Base-by-base conservation (phyloP, 78 protist genomes). In the Cavenderia fasciculata region DNA sequence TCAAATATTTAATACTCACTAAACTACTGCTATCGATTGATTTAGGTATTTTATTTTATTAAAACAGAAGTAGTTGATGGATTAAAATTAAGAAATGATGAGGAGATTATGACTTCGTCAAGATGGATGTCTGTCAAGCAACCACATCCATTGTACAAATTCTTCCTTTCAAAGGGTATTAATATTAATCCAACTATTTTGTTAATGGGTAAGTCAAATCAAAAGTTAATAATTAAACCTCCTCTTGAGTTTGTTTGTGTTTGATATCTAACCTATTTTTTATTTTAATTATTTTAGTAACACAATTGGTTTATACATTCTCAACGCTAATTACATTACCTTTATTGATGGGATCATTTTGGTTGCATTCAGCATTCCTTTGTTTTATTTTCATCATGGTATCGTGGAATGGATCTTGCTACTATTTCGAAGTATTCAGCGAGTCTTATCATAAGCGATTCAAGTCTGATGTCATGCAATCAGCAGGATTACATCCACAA, bases 41-140 rank as follows among this genome's bases (percentile, higher is more conserved):
- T n/a, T n/a, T n/a, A n/a, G n/a, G n/a, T 44, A 14, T 78, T 94
- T 43, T 94, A 94, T 52, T 47, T 59, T 75, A 25, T 93, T 21
- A 94, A 92, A 63, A 94, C 95, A 3, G 96, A 93, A 43, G 72
- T 82, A 0, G 59, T 66, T n/a, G 93, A 91, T 18, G 31, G 59
- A 10, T 29, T 23, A 1, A 91, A 84, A n/a, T 38, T 94, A 11
- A 86, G 56, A 11, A 52, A 61, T 11, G 94, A 94, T 49, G 71
- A 87, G 27, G 76, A 69, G 23, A 84, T 94, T 18, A 71, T 92
- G 88, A 87, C 91, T 14, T 47, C 74, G 7, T 51, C 59, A 0
- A 46, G 94, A 18, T 94, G 94, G 94, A 74, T 94, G 94, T 82
- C 94, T n/a, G 68, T 65, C 19, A 79, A 77, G 43, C 86, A 92